These are phyloP conservation scores for Capsicum pubescens DNA, from an alignment of 257 asterid genomes.

Conservation along the genomic window DNA sequence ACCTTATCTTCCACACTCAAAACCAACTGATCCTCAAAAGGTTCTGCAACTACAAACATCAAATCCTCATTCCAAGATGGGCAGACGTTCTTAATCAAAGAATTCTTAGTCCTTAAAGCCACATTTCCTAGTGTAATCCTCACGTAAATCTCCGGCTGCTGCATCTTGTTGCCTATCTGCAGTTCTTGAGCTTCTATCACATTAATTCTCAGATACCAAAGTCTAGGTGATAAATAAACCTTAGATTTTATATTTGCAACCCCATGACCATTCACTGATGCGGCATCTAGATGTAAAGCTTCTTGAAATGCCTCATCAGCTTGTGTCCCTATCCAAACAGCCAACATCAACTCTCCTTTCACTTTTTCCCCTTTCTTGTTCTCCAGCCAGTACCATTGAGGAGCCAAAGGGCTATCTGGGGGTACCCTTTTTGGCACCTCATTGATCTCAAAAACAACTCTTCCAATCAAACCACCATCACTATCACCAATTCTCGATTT, in stretches of 20 bases:
- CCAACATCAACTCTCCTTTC: constrained; percentile 78
- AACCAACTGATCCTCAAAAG: constrained; percentile 75
- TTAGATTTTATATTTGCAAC: constrained; percentile 66
- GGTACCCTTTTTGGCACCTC: constrained; percentile 89
- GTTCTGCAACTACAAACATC: constrained; percentile 55
- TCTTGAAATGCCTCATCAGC: constrained; percentile 94
- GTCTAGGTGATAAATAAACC: constrained; percentile 87
- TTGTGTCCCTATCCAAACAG: constrained; percentile 89
- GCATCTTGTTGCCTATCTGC: constrained; percentile 57
- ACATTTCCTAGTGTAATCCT: constrained; percentile 59
- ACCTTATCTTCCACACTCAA: constrained; percentile 67
- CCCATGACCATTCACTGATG: constrained; percentile 61
- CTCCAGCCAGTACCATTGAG: constrained; percentile 67
- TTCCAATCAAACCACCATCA: constrained; percentile 63
- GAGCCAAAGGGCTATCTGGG: constrained; percentile 91
- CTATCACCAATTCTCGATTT: constrained; percentile 55
- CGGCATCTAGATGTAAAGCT: constrained; percentile 78
- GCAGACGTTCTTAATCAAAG: constrained; percentile 47
- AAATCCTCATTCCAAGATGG: constrained; percentile 93
- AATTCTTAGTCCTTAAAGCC: constrained; percentile 58
- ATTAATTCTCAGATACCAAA: constrained; percentile 87
- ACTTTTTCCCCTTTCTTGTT: constrained; percentile 57
- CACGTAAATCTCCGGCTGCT: constrained; percentile 60
- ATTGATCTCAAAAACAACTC: constrained; percentile 53
- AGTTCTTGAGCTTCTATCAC: constrained; percentile 91